Percentiles rank a stretch among this genome's conserved stretches.
phyloP scores from a whole-genome alignment of 257 asterid genomes.

The Solanum neorickii region DNA sequence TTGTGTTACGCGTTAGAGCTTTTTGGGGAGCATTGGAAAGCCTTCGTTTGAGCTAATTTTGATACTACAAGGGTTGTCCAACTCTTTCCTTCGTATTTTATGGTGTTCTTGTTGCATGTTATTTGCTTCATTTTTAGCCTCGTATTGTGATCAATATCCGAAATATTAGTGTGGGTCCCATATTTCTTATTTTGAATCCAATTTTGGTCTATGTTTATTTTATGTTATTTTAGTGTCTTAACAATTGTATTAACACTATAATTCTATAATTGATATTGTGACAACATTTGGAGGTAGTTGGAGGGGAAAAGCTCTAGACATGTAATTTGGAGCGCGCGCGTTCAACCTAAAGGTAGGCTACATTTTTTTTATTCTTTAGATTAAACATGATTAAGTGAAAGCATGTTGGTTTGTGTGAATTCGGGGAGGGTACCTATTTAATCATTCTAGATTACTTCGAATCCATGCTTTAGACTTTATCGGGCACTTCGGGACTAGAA shows the following conservation, averaged over 20 bases:
- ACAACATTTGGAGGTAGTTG: accelerated
- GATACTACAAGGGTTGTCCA: no score
- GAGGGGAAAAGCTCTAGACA: neutral
- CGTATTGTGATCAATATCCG: neutral
- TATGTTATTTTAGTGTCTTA: neutral
- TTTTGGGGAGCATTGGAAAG: no score
- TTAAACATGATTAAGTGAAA: neutral
- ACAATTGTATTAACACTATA: no score
- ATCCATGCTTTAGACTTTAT: neutral
- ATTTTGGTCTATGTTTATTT: neutral
- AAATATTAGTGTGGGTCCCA: neutral
- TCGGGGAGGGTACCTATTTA: neutral
- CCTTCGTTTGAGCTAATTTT: no score
- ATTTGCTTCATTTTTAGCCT: neutral
- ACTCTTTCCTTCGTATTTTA: no score
- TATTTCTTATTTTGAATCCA: neutral
- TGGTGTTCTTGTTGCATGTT: neutral
- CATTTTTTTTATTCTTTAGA: no score
- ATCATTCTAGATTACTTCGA: neutral
- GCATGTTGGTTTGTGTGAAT: neutral
- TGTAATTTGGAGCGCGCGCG: neutral
- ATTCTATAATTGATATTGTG: neutral
- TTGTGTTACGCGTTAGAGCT: no score
- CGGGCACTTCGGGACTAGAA: neutral
- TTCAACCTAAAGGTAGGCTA: neutral